A percentile compares a stretch with the other conserved stretches of the same genome.
These are phyloP conservation scores for Aspergillus melleus DNA, from an alignment of 2,329 filamentous ascomycete species.

Conservation along the genomic window DNA sequence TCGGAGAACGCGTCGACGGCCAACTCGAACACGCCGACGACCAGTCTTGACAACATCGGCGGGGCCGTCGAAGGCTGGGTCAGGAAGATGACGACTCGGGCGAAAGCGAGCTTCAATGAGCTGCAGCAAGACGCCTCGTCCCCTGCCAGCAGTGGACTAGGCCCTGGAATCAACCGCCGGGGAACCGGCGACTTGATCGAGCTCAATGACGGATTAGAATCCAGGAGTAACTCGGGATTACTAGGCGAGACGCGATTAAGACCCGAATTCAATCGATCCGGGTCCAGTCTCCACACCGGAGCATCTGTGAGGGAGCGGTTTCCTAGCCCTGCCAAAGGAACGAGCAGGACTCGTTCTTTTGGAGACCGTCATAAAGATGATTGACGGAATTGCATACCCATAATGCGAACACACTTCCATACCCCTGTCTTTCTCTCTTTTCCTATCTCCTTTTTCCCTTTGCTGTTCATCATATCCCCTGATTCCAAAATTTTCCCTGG, in stretches of 20 bases:
- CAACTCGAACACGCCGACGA: conserved; percentile 33
- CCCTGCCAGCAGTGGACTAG: conserved; percentile 15
- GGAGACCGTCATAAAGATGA: conserved; percentile 32
- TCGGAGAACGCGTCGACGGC: conserved; percentile 37
- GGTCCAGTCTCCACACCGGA: conserved; percentile 16
- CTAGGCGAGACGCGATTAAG: conserved; percentile 16
- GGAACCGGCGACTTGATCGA: conserved; percentile 46
- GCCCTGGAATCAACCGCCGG: conserved; percentile 26
- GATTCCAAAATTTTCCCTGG: not conserved
- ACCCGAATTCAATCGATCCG: conserved; percentile 17
- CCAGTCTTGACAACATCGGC: conserved; percentile 75
- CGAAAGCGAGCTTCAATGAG: conserved; percentile 41
- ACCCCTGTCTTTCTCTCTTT: not conserved
- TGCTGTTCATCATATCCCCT: not conserved
- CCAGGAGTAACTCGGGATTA: conserved; percentile 22
- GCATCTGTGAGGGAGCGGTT: conserved; percentile 28
- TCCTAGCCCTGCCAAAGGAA: conserved; percentile 26
- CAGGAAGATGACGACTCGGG: conserved; percentile 67
- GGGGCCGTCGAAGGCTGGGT: conserved; percentile 90
- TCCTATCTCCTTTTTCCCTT: not conserved
- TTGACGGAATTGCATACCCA: conserved; percentile 17
- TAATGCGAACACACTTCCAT: not conserved
- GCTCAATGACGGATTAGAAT: conserved; percentile 39
- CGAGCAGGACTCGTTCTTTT: conserved; percentile 38
- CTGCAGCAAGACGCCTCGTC: conserved; percentile 33